Evolutionary conservation across 805 yeast genomes (phyloP).

Genomic region (Candida cerambycidarum): DNA sequence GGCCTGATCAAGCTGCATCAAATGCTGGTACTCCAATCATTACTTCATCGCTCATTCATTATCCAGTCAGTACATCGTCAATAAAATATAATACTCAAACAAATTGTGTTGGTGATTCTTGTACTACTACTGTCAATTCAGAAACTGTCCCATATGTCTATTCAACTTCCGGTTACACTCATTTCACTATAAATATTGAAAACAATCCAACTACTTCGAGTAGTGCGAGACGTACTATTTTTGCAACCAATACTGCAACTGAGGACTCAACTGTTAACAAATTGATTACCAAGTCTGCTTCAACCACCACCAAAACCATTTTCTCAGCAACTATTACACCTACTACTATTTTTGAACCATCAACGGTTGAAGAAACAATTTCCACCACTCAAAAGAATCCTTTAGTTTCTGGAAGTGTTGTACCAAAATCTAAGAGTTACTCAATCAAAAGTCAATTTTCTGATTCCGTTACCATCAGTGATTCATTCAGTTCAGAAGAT

Average conservation of each 20-base stretch:
- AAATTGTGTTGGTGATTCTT: conserved; percentile 15
- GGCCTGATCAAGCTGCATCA: neutral
- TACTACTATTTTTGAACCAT: conserved; percentile 18
- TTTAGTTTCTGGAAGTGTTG: conserved; percentile 25
- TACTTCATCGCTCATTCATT: conserved; percentile 7
- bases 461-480: conserved; percentile 6
- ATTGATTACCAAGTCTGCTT: conserved; percentile 19
- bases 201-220: neutral
- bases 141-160: conserved; percentile 15
- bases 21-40: neutral
- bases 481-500: neutral
- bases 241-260: conserved; percentile 22
- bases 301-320: conserved; percentile 30
- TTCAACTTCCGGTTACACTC: conserved; percentile 17
- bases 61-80: conserved; percentile 18
- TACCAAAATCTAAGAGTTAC: conserved; percentile 21
- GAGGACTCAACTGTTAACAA: conserved; percentile 14
- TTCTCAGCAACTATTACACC: conserved; percentile 27
- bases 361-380: conserved; percentile 20
- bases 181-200: conserved; percentile 9
- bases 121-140: conserved; percentile 13
- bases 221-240: conserved; percentile 1
- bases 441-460: conserved; percentile 15
- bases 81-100: conserved; percentile 18
- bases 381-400: conserved; percentile 27